Percentiles rank a stretch among this genome's conserved stretches.
Evolutionary conservation across 345 rosid species (phyloP).

Genomic region (Brassica carinata): DNA sequence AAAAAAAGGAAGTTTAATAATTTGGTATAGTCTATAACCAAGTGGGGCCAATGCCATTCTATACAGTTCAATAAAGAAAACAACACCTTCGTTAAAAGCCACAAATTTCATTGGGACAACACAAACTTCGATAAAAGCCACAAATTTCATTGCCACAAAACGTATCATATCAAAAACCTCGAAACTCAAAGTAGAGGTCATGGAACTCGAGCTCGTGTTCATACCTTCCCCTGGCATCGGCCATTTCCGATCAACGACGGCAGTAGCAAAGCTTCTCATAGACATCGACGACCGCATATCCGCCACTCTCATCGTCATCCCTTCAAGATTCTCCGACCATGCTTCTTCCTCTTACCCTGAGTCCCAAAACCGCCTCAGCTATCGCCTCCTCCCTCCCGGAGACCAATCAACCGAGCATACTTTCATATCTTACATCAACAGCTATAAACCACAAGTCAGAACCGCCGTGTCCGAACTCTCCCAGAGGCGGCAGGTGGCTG

Average conservation of each 20-base stretch:
- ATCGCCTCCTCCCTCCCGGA: slow-evolving; percentile 25
- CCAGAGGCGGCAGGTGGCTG: slow-evolving; percentile 35
- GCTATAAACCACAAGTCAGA: slow-evolving; percentile 40
- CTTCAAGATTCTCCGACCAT: neutral
- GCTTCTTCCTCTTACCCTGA: slow-evolving; percentile 5
- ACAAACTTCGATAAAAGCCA: neutral
- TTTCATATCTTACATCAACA: slow-evolving; percentile 30
- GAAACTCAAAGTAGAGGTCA: neutral
- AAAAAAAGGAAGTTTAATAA: too few species aligned
- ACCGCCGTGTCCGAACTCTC: slow-evolving; percentile 30
- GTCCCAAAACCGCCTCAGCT: slow-evolving; percentile 14
- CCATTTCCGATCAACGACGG: slow-evolving; percentile 40
- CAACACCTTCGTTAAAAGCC: neutral
- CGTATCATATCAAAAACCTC: neutral
- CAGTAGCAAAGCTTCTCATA: slow-evolving; percentile 45
- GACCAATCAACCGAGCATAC: slow-evolving; percentile 3
- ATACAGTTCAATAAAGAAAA: neutral
- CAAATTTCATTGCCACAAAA: neutral
- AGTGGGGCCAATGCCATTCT: neutral
- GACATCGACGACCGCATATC: slow-evolving; percentile 38
- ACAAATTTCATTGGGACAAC: neutral
- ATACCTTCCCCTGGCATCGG: slow-evolving; percentile 46
- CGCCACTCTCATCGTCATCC: slow-evolving; percentile 43
- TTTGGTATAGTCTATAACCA: neutral
- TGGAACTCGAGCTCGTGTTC: slow-evolving; percentile 49